Percentiles rank a stretch among this genome's conserved stretches.
Evolutionary conservation across 1,139 yeast genomes (phyloP).

Genomic region (Candida pseudoviswanathii): DNA sequence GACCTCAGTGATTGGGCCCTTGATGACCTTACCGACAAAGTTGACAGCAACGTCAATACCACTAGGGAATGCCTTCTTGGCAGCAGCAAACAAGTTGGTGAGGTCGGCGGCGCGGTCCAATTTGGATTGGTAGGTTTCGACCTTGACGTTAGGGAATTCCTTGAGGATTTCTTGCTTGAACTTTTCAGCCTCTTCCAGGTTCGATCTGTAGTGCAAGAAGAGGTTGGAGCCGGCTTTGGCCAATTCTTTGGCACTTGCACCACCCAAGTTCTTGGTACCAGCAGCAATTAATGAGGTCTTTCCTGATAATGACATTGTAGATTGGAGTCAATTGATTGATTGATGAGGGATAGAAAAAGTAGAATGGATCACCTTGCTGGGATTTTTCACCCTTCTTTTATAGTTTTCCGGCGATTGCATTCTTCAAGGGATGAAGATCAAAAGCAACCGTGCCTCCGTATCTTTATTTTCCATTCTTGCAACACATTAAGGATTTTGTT

Average conservation of each 20-base stretch:
- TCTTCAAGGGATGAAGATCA: neutral
- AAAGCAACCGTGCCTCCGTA: too few relatives aligned
- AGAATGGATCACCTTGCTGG: neutral
- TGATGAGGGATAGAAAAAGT: neutral
- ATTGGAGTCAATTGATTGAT: neutral
- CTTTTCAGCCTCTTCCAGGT: conserved; percentile 40
- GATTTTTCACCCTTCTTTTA: neutral
- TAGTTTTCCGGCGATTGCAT: neutral
- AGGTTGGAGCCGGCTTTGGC: conserved; percentile 59
- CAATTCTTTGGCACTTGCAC: conserved; percentile 55
- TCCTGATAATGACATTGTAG: conserved; percentile 25
- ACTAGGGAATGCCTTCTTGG: conserved; percentile 44
- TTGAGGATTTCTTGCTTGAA: conserved; percentile 40
- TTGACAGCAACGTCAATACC: conserved; percentile 64
- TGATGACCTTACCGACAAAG: conserved; percentile 67
- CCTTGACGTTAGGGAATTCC: conserved; percentile 39
- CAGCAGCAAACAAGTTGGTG: conserved; percentile 48
- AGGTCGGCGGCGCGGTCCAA: conserved; percentile 46
- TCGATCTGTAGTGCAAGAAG: conserved; percentile 58
- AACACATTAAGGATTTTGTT: too few relatives aligned
- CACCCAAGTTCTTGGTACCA: conserved; percentile 69
- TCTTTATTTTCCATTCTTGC: too few relatives aligned
- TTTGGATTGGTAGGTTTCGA: conserved; percentile 47
- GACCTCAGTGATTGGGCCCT: conserved; percentile 55
- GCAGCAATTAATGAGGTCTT: conserved; percentile 63